Evolutionary conservation across 371 early-diverging fungal species (phyloP).

Genomic region (Syncephalastrum sp.): DNA sequence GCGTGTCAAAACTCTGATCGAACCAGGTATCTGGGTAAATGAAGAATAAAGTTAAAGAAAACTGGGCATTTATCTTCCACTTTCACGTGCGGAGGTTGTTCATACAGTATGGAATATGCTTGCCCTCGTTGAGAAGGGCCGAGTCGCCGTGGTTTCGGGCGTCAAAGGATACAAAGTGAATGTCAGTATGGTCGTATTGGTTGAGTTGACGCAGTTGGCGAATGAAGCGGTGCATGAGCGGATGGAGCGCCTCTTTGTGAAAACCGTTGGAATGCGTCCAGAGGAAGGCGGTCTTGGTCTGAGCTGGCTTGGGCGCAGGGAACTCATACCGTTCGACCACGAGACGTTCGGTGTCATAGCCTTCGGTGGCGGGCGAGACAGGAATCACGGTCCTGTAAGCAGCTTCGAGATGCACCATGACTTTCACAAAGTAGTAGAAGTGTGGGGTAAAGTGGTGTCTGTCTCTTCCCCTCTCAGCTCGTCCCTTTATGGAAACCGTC

Average conservation of each 20-base stretch:
- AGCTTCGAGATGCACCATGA: too few species aligned
- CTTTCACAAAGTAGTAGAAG: too few species aligned
- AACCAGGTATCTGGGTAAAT: constrained; percentile 26
- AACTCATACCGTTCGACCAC: constrained; percentile 25
- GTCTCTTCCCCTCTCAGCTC: too few species aligned
- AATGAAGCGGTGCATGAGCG: constrained; percentile 26
- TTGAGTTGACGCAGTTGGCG: constrained; percentile 14
- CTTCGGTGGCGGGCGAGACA: constrained; percentile 16
- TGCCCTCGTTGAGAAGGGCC: constrained; percentile 27
- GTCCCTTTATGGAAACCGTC: too few species aligned
- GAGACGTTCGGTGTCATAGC: constrained; percentile 17
- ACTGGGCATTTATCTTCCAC: too few species aligned
- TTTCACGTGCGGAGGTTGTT: too few species aligned
- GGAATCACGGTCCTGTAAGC: constrained; percentile 10
- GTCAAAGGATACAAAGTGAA: constrained; percentile 32
- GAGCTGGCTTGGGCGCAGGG: constrained; percentile 7
- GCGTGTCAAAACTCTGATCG: constrained; percentile 35
- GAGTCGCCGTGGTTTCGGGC: constrained; percentile 42
- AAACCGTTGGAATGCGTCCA: constrained; percentile 40
- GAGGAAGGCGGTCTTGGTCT: constrained; percentile 20
- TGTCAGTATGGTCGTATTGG: constrained; percentile 20
- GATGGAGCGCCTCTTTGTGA: constrained; percentile 37
- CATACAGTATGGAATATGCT: constrained; percentile 20
- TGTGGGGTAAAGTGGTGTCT: too few species aligned
- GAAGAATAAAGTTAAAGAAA: neutral